Evolutionary conservation across 2,329 filamentous ascomycete genomes (phyloP).

Genomic region (Didymella glomerata): DNA sequence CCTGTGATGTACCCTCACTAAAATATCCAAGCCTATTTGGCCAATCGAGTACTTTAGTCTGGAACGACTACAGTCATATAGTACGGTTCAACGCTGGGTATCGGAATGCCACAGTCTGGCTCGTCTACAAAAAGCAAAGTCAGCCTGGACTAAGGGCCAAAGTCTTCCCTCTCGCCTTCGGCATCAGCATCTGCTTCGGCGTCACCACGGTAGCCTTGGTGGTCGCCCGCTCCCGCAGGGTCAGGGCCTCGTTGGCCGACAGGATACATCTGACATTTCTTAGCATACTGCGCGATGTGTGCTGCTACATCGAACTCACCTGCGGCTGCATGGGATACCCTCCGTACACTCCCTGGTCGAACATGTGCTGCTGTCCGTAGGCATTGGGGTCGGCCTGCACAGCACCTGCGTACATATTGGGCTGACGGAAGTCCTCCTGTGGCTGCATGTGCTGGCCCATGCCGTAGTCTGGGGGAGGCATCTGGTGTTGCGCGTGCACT

Average conservation of each 20-base stretch:
- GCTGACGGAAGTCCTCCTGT: constrained; percentile 75
- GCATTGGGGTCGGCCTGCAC: constrained; percentile 76
- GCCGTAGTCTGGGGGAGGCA: constrained; percentile 66
- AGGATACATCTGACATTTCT: constrained; percentile 47
- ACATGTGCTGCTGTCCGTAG: constrained; percentile 85
- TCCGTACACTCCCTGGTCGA: constrained; percentile 84
- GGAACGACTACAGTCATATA: background rate
- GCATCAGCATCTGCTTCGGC: constrained; percentile 51
- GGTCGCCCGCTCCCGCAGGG: constrained; percentile 47
- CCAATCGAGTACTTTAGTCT: background rate
- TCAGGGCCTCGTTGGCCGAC: constrained; percentile 52
- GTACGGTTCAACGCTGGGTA: background rate
- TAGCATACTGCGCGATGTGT: background rate
- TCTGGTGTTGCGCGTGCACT: constrained; percentile 59
- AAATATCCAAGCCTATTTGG: background rate
- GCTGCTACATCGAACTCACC: constrained; percentile 60
- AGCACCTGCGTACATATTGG: constrained; percentile 81
- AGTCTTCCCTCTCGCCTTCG: constrained; percentile 52
- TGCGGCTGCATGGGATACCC: constrained; percentile 83
- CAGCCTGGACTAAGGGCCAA: constrained; percentile 33
- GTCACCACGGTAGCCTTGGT: constrained; percentile 50
- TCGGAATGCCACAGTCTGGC: background rate
- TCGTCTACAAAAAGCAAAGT: background rate
- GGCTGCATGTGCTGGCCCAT: constrained; percentile 67
- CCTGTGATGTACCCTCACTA: background rate